Base-by-base conservation (phyloP, 371 early-diverging fungal genomes). In the Mucor irregularis region DNA sequence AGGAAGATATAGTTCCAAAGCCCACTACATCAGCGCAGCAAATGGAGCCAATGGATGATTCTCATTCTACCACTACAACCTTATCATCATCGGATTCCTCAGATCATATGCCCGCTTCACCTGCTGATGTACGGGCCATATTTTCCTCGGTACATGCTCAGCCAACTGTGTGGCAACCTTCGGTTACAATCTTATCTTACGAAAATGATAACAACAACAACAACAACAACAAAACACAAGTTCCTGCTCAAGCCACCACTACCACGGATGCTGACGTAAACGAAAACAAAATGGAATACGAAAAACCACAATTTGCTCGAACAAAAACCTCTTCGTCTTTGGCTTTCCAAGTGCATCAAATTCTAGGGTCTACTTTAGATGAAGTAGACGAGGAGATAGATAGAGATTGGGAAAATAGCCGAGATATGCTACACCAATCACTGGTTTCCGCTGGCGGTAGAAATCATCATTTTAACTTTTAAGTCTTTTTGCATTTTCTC, bases 301-400 rank as follows among this genome's bases (percentile, higher is more conserved):
- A n/a, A n/a, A n/a, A n/a, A n/a, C 5, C 24, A 11, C 39, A 39
- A 21, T 39, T 39, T 5, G 39, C 39, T 39, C 5, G 9, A 7
- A 39, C 39, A 3, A 17, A 22, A 5, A 19, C 39, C 4, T 38
- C 39, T 24, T 21, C 49, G n/a, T 56, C 57, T 30, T 38, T 60
- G 14, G 60, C 67, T 8, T 35, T 11, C 22, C 58, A 58, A 33
- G 59, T 67, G 2, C 26, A 51, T 28, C 55, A 46, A 13, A 51
- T 67, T 8, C 25, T 67, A 22, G 67, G 62, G 0, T 62, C 62
- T 4, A 42, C 62, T 1, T 19, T 67, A 8, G 59, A 49, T 5
- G 55, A 67, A 33, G 59, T 62, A 3, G 67, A 67, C 45, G 56
- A 62, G 21, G 62, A 67, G 17, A 67, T 67, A 17, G 67, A 67